Evolutionary conservation across 768 basidiomycete genomes (phyloP), one percentile per base, ranked within the genome.

Genomic region (Mycena filopes): DNA sequence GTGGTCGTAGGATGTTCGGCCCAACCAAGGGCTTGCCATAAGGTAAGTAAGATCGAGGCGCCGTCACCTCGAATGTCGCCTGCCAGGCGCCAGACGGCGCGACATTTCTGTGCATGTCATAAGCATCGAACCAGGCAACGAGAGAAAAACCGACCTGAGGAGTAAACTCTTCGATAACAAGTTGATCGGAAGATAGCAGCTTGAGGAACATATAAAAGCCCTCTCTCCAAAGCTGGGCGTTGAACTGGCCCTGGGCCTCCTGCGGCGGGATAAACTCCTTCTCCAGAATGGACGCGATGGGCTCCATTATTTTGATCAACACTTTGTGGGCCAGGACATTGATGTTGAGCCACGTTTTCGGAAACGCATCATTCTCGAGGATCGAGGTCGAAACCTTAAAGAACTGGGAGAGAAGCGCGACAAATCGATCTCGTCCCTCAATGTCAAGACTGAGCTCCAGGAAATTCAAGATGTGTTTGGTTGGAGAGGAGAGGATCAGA

Each of bases 31-130:
- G 93, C 88, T 71, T 92, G 87, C 97, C 97, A 99, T 7, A 96
- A 79, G 33, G 84, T 87, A 18, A 91, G 77, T 47, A 98, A 76
- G 60, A 97, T 89, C 8, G 86, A 81, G 2, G 95, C 92, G 18
- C 95, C 96, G 75, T 97, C 93, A 12, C 95, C 96, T 25, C 97
- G 88, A 71, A 98, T 89, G 78, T 99, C 97, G 28, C 96, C 96
- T 7, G 93, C 95, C n/a, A 98, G 86, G 40, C 94, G 87, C 96
- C 96, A 98, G 12, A 96, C 93, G 4, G 96, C 93, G 45, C 96
- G 89, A 43, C 95, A 92, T 89, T 95, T 95, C 94, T 98, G 62
- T 55, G 54, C 42, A 33, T 67, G 21, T 70, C 63, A 18, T 66
- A 28, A 63, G 59, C 29, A 12, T 59, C 55, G n/a, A 40, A 20